phyloP scores from a whole-genome alignment of 768 basidiomycete genomes.

The Leccinum disarticulatum region DNA sequence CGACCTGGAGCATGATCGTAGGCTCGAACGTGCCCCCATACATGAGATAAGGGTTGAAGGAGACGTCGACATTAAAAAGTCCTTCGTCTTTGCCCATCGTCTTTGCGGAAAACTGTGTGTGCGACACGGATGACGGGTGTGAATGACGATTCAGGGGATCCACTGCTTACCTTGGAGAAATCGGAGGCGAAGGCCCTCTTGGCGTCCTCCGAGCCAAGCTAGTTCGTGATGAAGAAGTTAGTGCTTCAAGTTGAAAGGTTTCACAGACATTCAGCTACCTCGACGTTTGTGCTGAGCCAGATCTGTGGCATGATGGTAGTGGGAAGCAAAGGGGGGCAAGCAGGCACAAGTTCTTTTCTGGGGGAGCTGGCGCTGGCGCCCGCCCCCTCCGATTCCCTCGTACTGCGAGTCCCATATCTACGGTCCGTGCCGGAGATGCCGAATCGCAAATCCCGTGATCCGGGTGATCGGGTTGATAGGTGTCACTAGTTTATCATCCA shows the following conservation, averaged over 20 bases:
- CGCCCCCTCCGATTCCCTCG: too few species aligned
- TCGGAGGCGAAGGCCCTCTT: conserved; percentile 42
- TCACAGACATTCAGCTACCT: conserved; percentile 19
- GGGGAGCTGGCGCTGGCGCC: too few species aligned
- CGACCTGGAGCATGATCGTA: conserved; percentile 57
- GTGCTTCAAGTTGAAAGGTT: too few species aligned
- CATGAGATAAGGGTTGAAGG: conserved; percentile 57
- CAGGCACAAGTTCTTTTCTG: background rate
- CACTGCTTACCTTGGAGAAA: conserved; percentile 52
- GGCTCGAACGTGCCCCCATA: conserved; percentile 67
- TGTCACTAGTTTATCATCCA: too few species aligned
- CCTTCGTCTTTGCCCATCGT: conserved; percentile 54
- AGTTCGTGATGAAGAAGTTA: background rate
- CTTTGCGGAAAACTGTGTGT: conserved; percentile 49
- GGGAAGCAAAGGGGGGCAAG: background rate
- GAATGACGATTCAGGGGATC: background rate
- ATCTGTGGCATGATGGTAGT: conserved; percentile 36
- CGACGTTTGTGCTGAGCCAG: conserved; percentile 40
- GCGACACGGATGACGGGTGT: background rate
- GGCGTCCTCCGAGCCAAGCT: conserved; percentile 26
- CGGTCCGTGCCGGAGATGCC: too few species aligned
- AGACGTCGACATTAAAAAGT: conserved; percentile 54
- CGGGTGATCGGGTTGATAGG: too few species aligned
- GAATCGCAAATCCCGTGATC: too few species aligned
- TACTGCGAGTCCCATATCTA: too few species aligned